Conservation (phyloP, 2,329 filamentous ascomycete genomes). For the Ceratocystiopsis sp. region DNA sequence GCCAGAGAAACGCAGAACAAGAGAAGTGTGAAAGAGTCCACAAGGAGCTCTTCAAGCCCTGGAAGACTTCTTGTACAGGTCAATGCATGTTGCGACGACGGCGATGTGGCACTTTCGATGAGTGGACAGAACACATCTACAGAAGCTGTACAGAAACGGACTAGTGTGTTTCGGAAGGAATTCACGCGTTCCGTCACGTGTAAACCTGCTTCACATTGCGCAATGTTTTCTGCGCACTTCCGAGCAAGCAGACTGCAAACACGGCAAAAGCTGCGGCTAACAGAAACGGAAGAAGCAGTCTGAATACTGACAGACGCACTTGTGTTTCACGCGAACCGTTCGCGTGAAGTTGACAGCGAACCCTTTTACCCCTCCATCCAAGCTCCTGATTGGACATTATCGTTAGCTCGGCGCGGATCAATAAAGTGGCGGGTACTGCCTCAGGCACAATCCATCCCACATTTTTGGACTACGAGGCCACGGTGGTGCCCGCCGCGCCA, state of each 20-base stretch:
- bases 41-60: constrained; percentile 1
- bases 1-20: background rate
- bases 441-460: constrained; percentile 8
- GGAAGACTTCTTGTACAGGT: background rate
- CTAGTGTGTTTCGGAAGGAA: background rate
- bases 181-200: background rate
- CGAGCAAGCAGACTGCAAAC: too few species aligned
- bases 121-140: background rate
- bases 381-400: constrained; percentile 4
- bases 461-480: constrained; percentile 5
- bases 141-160: constrained; percentile 7
- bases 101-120: constrained; percentile 4
- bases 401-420: constrained; percentile 5
- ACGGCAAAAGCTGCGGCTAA: too few species aligned
- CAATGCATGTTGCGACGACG: constrained; percentile 3
- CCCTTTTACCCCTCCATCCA: constrained; percentile 2
- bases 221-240: too few species aligned
- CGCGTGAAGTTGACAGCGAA: background rate
- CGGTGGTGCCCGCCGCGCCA: constrained; percentile 1
- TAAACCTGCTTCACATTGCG: too few species aligned
- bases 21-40: background rate
- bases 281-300: too few species aligned
- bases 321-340: too few species aligned
- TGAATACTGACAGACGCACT: too few species aligned
- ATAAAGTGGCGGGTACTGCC: constrained; percentile 5